These are phyloP conservation scores for Aulographum hederae DNA, from an alignment of 2,329 filamentous ascomycete species.

Conservation along the genomic window DNA sequence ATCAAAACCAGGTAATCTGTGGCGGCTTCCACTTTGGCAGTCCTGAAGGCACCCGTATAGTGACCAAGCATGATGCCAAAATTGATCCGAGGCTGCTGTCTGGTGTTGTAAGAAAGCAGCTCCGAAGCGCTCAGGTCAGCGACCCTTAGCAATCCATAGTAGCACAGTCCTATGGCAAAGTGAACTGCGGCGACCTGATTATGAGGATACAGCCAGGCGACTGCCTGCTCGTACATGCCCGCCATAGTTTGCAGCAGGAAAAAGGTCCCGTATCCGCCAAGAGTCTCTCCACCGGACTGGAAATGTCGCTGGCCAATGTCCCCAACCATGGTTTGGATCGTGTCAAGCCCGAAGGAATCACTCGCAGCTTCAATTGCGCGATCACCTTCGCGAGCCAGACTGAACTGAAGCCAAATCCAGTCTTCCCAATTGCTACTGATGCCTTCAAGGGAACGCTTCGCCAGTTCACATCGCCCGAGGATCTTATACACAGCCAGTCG, in stretches of 20 bases:
- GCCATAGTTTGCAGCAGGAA: constrained; percentile 84
- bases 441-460: constrained; percentile 35
- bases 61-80: constrained; percentile 87
- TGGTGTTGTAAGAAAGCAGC: constrained; percentile 50
- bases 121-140: constrained; percentile 60
- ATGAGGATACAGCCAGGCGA: constrained; percentile 81
- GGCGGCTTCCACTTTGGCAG: constrained; percentile 71
- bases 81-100: constrained; percentile 66
- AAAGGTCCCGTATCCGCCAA: constrained; percentile 69
- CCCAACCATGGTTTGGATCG: constrained; percentile 60
- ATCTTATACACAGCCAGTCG: constrained; percentile 97
- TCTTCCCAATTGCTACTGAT: constrained; percentile 44
- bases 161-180: constrained; percentile 76
- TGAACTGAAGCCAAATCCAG: constrained; percentile 50
- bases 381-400: constrained; percentile 41
- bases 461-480: constrained; percentile 57
- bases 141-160: constrained; percentile 76
- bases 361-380: constrained; percentile 42
- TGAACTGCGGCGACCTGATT: constrained; percentile 88
- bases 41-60: constrained; percentile 91
- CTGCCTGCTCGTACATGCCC: constrained; percentile 85
- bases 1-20: constrained; percentile 88
- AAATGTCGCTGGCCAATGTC: constrained; percentile 90
- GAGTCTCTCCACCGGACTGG: constrained; percentile 58
- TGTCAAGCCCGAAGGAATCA: constrained; percentile 42